Evolutionary conservation across 2,329 filamentous ascomycete genomes (phyloP).

Genomic region (Aquanectria penicillioides): DNA sequence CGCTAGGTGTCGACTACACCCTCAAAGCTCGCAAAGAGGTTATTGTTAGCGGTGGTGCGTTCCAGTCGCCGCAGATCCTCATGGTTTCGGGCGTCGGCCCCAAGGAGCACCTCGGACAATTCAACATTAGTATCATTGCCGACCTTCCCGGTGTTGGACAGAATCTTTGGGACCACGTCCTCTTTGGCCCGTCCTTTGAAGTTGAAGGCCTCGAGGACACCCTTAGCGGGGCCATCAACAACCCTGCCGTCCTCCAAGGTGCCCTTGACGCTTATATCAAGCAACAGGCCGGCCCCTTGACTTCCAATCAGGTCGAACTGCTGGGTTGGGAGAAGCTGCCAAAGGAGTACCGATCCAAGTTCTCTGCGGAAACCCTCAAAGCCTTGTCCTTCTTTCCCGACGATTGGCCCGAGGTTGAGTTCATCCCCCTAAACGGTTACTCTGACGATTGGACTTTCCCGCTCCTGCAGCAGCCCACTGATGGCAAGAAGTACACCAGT

Average conservation of each 20-base stretch:
- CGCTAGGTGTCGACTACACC: constrained; percentile 26
- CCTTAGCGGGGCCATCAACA: constrained; percentile 33
- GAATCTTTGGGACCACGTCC: constrained; percentile 34
- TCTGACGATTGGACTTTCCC: constrained; percentile 32
- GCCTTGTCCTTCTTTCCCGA: constrained; percentile 15
- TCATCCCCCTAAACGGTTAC: constrained; percentile 34
- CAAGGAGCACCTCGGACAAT: constrained; percentile 17
- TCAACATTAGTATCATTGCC: constrained; percentile 27
- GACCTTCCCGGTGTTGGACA: constrained; percentile 32
- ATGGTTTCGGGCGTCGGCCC: constrained; percentile 36
- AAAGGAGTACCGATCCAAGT: constrained; percentile 25
- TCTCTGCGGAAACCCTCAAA: constrained; percentile 26
- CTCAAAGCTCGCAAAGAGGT: constrained; percentile 33
- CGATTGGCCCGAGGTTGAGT: constrained; percentile 35
- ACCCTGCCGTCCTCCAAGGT: constrained; percentile 23
- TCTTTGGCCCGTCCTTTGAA: constrained; percentile 32
- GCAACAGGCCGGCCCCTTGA: constrained; percentile 31
- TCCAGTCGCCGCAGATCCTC: constrained; percentile 34
- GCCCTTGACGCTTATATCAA: constrained; percentile 28
- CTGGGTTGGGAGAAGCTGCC: constrained; percentile 41
- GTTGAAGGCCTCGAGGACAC: constrained; percentile 34
- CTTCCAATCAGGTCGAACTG: constrained; percentile 37
- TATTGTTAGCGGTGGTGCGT: constrained; percentile 26
- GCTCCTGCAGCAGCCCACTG: constrained; percentile 29
- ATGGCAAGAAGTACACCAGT: constrained; percentile 24